A percentile compares a stretch with the other conserved stretches of the same genome.
Conservation (phyloP, 2,329 filamentous ascomycete species). For the Sphaerulina musiva region DNA sequence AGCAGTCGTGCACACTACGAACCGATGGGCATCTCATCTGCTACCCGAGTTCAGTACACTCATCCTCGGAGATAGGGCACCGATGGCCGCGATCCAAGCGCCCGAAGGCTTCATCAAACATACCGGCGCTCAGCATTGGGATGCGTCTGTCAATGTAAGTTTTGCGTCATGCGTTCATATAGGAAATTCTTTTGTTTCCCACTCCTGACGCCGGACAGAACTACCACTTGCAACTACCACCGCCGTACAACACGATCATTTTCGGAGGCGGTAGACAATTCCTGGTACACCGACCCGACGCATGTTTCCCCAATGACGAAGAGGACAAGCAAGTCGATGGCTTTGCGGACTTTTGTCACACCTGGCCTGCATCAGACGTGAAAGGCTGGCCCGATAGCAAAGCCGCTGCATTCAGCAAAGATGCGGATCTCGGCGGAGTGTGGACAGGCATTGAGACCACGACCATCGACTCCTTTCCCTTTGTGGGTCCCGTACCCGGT, state of each 20-base stretch:
- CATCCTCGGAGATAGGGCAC: slow-evolving; percentile 17
- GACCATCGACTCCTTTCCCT: slow-evolving; percentile 24
- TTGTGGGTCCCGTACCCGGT: slow-evolving; percentile 26
- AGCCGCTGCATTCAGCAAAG: slow-evolving; percentile 19
- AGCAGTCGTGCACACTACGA: slow-evolving; percentile 22
- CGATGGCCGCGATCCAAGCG: slow-evolving; percentile 30
- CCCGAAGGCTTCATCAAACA: slow-evolving; percentile 30
- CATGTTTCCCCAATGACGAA: slow-evolving; percentile 23
- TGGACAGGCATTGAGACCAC: slow-evolving; percentile 27
- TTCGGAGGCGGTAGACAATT: slow-evolving; percentile 28
- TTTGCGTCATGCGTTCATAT: no score
- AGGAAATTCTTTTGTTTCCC: no score
- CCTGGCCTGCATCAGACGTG: slow-evolving; percentile 29
- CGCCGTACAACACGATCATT: slow-evolving; percentile 31
- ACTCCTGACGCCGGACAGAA: slow-evolving; percentile 12
- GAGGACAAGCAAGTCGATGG: slow-evolving; percentile 28
- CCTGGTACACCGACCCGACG: slow-evolving; percentile 25
- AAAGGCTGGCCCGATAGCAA: slow-evolving; percentile 21
- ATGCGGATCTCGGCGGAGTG: slow-evolving; percentile 25
- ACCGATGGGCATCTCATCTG: slow-evolving; percentile 24
- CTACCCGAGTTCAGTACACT: slow-evolving; percentile 22
- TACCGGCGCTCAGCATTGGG: slow-evolving; percentile 33
- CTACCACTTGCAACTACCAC: slow-evolving; percentile 32
- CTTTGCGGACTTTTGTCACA: slow-evolving; percentile 28
- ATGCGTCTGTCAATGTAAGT: slow-evolving; percentile 22